These are phyloP conservation scores for Crithidia sp. DNA, from an alignment of 208 protist species.

Conservation along the genomic window DNA sequence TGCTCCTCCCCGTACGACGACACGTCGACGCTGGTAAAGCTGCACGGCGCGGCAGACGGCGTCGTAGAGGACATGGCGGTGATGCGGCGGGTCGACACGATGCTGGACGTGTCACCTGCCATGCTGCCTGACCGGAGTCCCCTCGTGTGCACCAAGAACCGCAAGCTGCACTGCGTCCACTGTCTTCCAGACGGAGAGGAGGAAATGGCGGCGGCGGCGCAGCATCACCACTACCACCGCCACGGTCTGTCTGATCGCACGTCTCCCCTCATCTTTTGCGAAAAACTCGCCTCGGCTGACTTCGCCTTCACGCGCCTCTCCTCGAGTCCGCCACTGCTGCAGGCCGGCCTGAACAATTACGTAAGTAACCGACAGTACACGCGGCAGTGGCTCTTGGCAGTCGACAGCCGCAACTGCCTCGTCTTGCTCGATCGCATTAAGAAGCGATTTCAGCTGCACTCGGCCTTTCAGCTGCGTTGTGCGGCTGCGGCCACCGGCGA, in stretches of 20 bases:
- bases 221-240: not conserved
- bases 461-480: slow-evolving; percentile 18
- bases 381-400: slow-evolving; percentile 39
- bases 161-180: slow-evolving; percentile 17
- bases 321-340: slow-evolving; percentile 23
- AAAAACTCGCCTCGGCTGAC: slow-evolving; percentile 12
- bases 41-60: slow-evolving; percentile 32
- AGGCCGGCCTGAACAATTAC: slow-evolving; percentile 8
- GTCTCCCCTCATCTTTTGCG: slow-evolving; percentile 9
- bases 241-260: slow-evolving; percentile 13
- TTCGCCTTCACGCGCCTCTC: slow-evolving; percentile 20
- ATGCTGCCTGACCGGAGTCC: slow-evolving; percentile 16
- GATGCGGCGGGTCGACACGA: slow-evolving; percentile 8
- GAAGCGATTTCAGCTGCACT: slow-evolving; percentile 15
- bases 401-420: slow-evolving; percentile 33
- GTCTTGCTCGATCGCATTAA: slow-evolving; percentile 40
- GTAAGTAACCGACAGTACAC: slow-evolving; percentile 23
- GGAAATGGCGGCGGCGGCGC: not conserved
- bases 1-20: slow-evolving; percentile 59
- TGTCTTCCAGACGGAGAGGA: not conserved
- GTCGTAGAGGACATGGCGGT: slow-evolving; percentile 30
- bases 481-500: too few species aligned
- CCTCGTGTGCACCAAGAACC: slow-evolving; percentile 19
- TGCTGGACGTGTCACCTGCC: slow-evolving; percentile 22
- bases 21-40: slow-evolving; percentile 42